phyloP scores from a whole-genome alignment of 208 protist genomes.

The Plasmodiophora brassicae region DNA sequence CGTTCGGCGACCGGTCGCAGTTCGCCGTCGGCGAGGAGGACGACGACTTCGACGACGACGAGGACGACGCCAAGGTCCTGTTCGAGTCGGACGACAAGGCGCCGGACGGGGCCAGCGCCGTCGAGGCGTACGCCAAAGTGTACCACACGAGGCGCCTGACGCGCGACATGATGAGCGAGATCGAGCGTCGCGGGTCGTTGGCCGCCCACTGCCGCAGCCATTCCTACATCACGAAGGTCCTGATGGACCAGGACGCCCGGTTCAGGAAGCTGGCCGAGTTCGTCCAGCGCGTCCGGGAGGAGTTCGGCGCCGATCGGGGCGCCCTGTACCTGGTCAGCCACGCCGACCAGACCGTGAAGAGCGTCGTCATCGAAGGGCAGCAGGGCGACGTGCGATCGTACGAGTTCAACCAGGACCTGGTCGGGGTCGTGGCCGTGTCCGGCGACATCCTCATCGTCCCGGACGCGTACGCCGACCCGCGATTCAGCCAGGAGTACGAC shows the following conservation, averaged over 20 bases:
- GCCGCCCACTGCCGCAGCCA: not conserved
- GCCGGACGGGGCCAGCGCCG: not conserved
- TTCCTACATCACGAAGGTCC: conserved; percentile 1
- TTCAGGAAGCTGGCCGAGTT: not conserved
- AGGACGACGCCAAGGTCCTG: not conserved
- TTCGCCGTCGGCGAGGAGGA: not conserved
- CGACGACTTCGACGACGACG: conserved; percentile 19
- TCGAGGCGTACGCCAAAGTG: not conserved
- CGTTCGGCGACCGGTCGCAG: not conserved
- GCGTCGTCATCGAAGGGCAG: not conserved
- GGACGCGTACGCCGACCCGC: conserved; percentile 3
- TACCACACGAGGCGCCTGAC: not conserved
- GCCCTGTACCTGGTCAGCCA: not conserved
- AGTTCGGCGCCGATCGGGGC: conserved; percentile 15
- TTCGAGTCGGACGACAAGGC: conserved; percentile 22
- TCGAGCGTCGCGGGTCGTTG: not conserved
- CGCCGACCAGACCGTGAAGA: not conserved
- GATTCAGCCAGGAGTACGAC: not conserved
- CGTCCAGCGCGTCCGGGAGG: not conserved
- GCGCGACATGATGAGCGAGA: not conserved
- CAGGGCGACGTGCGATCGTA: not conserved
- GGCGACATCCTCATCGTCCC: not conserved
- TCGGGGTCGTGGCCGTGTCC: not conserved
- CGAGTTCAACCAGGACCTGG: not conserved
- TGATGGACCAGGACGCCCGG: conserved; percentile 1